Percentiles rank a stretch among this genome's conserved stretches.
Conservation (phyloP, 306 rosid species). For the Rubus idaeus region DNA sequence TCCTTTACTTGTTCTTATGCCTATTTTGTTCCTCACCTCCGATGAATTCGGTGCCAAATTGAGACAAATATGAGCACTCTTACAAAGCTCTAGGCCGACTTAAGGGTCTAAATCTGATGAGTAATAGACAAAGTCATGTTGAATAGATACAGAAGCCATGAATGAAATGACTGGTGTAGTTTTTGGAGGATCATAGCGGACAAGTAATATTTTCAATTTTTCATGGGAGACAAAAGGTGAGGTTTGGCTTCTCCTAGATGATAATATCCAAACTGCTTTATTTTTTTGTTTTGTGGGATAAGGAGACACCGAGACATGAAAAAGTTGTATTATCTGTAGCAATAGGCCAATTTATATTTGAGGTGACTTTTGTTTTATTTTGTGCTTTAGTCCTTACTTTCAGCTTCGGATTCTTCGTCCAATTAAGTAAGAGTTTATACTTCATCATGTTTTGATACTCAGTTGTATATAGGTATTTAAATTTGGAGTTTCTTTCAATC, state of each 20-base stretch:
- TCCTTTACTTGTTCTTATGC: conserved; percentile 30
- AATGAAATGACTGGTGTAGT: background rate
- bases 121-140: background rate
- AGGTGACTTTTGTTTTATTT: conserved; percentile 16
- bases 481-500: conserved; percentile 1
- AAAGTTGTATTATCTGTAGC: conserved; percentile 9
- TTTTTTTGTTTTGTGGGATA: conserved; percentile 25
- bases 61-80: conserved; percentile 37
- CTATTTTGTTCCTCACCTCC: conserved; percentile 33
- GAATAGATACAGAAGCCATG: background rate
- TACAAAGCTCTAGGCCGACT: background rate
- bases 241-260: conserved; percentile 24
- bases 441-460: conserved; percentile 2
- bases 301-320: background rate
- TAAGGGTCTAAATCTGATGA: conserved; percentile 16
- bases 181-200: conserved; percentile 18
- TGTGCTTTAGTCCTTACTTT: conserved; percentile 13
- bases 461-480: background rate
- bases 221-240: conserved; percentile 24
- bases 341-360: background rate
- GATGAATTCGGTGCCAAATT: conserved; percentile 40
- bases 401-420: conserved; percentile 36
- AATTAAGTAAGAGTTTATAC: background rate
- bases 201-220: background rate
- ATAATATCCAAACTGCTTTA: background rate